Evolutionary conservation across 352 stramenopile genomes (phyloP).

Genomic region (Phytophthora litchii): DNA sequence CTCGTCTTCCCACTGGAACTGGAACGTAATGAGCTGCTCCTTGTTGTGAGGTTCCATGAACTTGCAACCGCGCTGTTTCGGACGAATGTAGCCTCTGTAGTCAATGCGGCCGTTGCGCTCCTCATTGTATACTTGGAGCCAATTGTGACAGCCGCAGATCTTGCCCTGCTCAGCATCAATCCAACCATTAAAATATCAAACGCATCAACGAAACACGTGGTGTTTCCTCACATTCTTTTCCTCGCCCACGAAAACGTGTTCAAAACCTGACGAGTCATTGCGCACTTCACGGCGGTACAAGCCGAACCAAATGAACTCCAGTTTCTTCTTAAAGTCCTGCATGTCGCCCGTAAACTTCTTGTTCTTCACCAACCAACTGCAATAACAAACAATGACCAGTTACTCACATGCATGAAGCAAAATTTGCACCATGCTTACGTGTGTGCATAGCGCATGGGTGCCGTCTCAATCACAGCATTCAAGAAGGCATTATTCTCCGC

Average conservation of each 20-base stretch:
- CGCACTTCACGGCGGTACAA: slow-evolving; percentile 90
- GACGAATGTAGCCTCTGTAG: slow-evolving; percentile 95
- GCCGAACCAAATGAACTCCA: slow-evolving; percentile 96
- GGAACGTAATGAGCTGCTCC: slow-evolving; percentile 94
- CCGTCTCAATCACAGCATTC: slow-evolving; percentile 91
- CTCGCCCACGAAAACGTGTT: slow-evolving; percentile 97
- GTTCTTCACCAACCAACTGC: slow-evolving; percentile 83
- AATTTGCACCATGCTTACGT: slow-evolving; percentile 55
- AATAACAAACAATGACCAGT: slow-evolving; percentile 4
- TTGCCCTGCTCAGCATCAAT: slow-evolving; percentile 57
- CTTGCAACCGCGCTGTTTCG: slow-evolving; percentile 69
- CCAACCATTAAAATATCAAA: no score
- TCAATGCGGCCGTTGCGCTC: slow-evolving; percentile 93
- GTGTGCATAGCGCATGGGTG: slow-evolving; percentile 94
- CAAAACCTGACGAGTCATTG: slow-evolving; percentile 95
- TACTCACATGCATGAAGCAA: not conserved
- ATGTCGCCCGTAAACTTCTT: slow-evolving; percentile 82
- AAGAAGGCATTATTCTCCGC: slow-evolving; percentile 93
- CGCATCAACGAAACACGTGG: no score
- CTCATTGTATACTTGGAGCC: slow-evolving; percentile 96
- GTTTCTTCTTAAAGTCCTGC: slow-evolving; percentile 86
- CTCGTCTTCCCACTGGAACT: slow-evolving; percentile 92
- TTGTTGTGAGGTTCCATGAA: slow-evolving; percentile 81
- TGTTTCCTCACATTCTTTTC: slow-evolving; percentile 89
- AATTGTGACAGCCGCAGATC: slow-evolving; percentile 96